These are phyloP conservation scores for Populus ilicifolia DNA, from an alignment of 345 rosid genomes.

Conservation along the genomic window DNA sequence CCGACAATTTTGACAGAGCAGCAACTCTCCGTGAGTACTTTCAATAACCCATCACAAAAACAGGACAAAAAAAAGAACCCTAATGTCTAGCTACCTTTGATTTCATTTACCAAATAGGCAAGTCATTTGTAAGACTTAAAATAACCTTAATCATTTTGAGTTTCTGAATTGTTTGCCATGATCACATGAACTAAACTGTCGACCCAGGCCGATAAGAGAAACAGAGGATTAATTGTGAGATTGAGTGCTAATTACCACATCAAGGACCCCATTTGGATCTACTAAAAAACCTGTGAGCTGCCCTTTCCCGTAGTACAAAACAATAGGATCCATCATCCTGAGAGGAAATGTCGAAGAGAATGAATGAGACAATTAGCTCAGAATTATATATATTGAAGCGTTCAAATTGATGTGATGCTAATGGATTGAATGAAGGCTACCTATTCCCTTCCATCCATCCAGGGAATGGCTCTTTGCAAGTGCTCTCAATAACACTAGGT, in stretches of 20 bases:
- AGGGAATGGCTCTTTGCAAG: constrained; percentile 85
- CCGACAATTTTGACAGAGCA: background rate
- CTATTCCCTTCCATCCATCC: constrained; percentile 99
- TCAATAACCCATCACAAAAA: too few relatives aligned
- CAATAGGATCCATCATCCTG: constrained; percentile 99
- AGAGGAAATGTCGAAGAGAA: background rate
- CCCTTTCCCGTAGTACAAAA: constrained; percentile 86
- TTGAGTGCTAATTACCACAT: constrained; percentile 50
- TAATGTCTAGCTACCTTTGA: too few relatives aligned
- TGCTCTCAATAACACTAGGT: constrained; percentile 88
- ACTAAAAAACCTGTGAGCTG: constrained; percentile 81
- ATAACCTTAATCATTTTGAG: too few relatives aligned
- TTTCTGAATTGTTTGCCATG: background rate
- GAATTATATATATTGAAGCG: background rate
- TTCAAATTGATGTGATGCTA: too few relatives aligned
- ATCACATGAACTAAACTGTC: background rate
- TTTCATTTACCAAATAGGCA: too few relatives aligned
- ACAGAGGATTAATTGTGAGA: background rate
- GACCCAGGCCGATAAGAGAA: background rate
- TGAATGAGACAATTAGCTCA: background rate
- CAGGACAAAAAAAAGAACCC: too few relatives aligned
- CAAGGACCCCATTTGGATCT: constrained; percentile 86
- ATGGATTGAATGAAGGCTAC: constrained; percentile 18
- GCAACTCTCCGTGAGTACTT: background rate
- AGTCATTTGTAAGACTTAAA: too few relatives aligned